Conservation (phyloP, 306 rosid species). For the Dalbergia cochinchinensis region DNA sequence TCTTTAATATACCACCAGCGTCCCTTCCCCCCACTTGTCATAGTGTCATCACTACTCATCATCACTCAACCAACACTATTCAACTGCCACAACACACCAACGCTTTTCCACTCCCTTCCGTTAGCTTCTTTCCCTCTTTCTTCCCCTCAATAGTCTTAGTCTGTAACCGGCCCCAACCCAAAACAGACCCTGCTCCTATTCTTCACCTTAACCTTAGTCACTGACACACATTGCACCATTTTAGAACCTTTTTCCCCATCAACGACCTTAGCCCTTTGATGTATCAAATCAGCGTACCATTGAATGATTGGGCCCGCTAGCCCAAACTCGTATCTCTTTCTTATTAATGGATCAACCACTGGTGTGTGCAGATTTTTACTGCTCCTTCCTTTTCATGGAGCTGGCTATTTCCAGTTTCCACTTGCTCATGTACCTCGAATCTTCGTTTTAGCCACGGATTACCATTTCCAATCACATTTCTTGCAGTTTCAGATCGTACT, state of each 20-base stretch:
- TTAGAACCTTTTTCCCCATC: slow-evolving; percentile 44
- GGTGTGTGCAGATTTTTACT: background rate
- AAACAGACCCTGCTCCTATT: slow-evolving; percentile 44
- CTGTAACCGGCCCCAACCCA: slow-evolving; percentile 41
- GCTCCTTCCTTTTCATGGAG: slow-evolving; percentile 9
- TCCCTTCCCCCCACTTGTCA: too few relatives aligned
- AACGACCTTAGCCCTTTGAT: slow-evolving; percentile 39
- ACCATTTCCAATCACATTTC: slow-evolving; percentile 42
- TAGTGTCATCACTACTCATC: background rate
- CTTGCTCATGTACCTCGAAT: slow-evolving; percentile 41
- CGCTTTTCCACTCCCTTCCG: background rate
- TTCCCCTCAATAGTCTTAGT: background rate
- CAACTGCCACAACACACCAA: slow-evolving; percentile 22
- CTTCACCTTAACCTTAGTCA: slow-evolving; percentile 28
- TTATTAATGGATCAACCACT: slow-evolving; percentile 13
- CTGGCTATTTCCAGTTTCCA: slow-evolving; percentile 31
- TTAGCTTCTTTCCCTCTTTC: background rate
- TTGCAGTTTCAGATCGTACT: slow-evolving; percentile 22
- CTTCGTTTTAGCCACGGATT: slow-evolving; percentile 45
- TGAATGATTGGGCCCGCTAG: background rate
- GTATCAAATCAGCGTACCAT: slow-evolving; percentile 35
- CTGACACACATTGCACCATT: slow-evolving; percentile 42
- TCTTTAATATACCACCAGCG: slow-evolving; percentile 24
- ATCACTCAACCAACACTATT: slow-evolving; percentile 29
- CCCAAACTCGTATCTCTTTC: slow-evolving; percentile 27